Percentiles rank a stretch among this genome's conserved stretches.
Evolutionary conservation across 1,284 basidiomycete genomes (phyloP).

Genomic region (Neonothopanus nambi): DNA sequence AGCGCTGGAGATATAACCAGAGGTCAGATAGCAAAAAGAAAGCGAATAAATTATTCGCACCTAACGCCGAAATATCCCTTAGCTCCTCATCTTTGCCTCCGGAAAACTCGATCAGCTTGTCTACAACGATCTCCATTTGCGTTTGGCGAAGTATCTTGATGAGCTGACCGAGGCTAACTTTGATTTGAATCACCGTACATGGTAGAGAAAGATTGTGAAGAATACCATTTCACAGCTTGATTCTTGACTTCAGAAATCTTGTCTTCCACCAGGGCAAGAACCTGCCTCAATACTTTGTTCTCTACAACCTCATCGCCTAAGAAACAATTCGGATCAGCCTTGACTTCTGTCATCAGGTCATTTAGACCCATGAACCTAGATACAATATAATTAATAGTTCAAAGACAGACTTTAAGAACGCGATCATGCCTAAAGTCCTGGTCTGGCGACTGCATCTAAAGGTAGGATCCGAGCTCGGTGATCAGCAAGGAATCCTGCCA

Average conservation of each 20-base stretch:
- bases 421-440: conserved; percentile 72
- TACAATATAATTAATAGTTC: conserved; percentile 7
- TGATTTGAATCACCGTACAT: conserved; percentile 5
- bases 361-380: conserved; percentile 92
- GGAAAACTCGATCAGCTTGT: conserved; percentile 84
- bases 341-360: conserved; percentile 87
- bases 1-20: conserved; percentile 67
- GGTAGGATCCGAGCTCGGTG: conserved; percentile 7
- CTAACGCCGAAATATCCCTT: conserved; percentile 91
- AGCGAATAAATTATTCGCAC: conserved; percentile 43
- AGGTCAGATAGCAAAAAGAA: conserved; percentile 1
- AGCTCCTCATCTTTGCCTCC: conserved; percentile 86
- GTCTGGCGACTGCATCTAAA: conserved; percentile 80
- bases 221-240: conserved; percentile 90
- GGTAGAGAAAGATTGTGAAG: neutral
- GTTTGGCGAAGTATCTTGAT: conserved; percentile 83
- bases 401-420: conserved; percentile 25
- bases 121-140: conserved; percentile 85
- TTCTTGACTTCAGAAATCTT: conserved; percentile 98
- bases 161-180: conserved; percentile 74
- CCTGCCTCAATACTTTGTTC: conserved; percentile 77
- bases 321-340: conserved; percentile 67
- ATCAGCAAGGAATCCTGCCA: conserved; percentile 11
- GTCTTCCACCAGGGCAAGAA: conserved; percentile 86
- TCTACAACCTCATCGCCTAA: conserved; percentile 82